Conservation (phyloP, 2,329 filamentous ascomycete genomes). For the Ascomycota sp. region DNA sequence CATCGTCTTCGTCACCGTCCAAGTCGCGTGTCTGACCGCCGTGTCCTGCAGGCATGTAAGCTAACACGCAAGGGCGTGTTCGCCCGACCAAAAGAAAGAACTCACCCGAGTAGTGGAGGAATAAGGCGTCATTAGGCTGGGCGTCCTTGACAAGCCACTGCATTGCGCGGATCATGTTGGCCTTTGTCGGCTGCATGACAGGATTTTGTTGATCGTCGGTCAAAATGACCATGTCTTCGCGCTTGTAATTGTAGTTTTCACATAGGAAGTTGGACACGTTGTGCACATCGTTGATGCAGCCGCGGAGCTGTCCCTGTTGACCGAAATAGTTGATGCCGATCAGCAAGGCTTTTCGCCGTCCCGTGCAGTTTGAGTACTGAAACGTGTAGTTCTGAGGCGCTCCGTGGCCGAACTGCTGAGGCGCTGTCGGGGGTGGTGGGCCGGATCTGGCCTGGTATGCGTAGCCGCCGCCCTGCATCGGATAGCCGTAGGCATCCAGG, state of each 20-base stretch:
- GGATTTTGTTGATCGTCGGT: constrained; percentile 56
- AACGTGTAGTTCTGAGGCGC: constrained; percentile 50
- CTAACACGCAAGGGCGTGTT: not conserved
- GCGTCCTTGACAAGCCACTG: constrained; percentile 55
- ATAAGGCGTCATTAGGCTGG: constrained; percentile 53
- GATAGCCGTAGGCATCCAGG: constrained; percentile 27
- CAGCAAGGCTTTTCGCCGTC: constrained; percentile 50
- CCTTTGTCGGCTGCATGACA: constrained; percentile 52
- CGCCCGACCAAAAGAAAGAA: not conserved
- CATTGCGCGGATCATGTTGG: constrained; percentile 56
- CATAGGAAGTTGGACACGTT: constrained; percentile 56
- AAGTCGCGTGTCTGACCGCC: constrained; percentile 55
- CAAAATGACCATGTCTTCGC: constrained; percentile 62
- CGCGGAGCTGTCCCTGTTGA: constrained; percentile 48
- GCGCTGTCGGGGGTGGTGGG: constrained; percentile 24
- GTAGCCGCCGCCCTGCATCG: constrained; percentile 10
- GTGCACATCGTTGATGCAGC: constrained; percentile 65
- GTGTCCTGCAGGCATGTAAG: constrained; percentile 30
- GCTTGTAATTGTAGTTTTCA: constrained; percentile 47
- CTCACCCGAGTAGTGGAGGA: constrained; percentile 53
- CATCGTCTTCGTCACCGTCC: constrained; percentile 60
- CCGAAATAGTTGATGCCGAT: constrained; percentile 72
- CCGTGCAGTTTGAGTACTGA: constrained; percentile 58
- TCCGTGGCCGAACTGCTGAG: constrained; percentile 44
- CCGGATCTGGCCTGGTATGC: constrained; percentile 11